phyloP scores from a whole-genome alignment of 352 stramenopile genomes.

The Globisporangium paddicum region DNA sequence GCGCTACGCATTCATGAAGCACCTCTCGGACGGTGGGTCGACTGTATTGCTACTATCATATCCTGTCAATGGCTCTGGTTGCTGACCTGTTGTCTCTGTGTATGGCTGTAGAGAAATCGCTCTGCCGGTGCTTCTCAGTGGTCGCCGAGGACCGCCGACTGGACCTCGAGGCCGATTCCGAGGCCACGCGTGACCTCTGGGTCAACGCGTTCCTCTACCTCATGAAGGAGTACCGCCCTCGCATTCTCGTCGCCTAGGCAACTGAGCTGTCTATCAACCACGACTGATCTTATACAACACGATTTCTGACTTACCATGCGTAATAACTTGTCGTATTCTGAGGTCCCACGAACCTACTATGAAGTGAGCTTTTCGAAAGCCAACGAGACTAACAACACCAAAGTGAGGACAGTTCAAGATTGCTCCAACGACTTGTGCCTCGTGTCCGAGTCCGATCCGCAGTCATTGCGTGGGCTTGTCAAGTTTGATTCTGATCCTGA shows the following conservation, averaged over 20 bases:
- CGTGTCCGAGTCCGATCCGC: no score
- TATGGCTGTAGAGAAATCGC: constrained; percentile 46
- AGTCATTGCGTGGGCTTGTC: no score
- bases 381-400: no score
- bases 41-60: no score
- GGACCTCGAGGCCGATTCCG: constrained; percentile 68
- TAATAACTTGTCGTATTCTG: no score
- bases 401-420: no score
- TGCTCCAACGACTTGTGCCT: no score
- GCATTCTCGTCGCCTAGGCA: constrained; percentile 41
- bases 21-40: constrained; percentile 58
- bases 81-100: neutral
- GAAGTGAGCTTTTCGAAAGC: no score
- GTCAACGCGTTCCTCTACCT: constrained; percentile 46
- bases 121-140: constrained; percentile 60
- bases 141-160: constrained; percentile 59
- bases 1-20: constrained; percentile 74
- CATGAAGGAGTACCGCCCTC: constrained; percentile 41
- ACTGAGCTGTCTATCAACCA: constrained; percentile 11
- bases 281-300: constrained; percentile 13
- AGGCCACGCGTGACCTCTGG: constrained; percentile 58
- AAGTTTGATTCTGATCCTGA: no score
- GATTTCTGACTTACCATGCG: no score
- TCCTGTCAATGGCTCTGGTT: neutral
- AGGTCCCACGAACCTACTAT: no score